These are phyloP conservation scores for Amanita jacksonii DNA, from an alignment of 768 basidiomycete genomes.

Conservation along the genomic window DNA sequence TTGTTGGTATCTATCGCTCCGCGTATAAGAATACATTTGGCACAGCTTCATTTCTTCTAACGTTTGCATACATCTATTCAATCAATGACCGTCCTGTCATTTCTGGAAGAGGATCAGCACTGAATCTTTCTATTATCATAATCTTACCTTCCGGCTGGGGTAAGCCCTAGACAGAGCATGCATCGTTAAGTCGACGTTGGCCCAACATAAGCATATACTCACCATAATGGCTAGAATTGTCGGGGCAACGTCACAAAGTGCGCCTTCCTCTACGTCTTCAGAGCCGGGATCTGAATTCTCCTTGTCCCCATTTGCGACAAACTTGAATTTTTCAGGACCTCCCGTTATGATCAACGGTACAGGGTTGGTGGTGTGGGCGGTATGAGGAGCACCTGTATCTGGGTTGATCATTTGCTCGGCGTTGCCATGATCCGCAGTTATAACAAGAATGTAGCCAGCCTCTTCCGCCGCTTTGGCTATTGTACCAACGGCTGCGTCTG, in stretches of 20 bases:
- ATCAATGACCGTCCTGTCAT: conserved; percentile 56
- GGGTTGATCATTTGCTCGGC: conserved; percentile 90
- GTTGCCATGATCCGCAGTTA: conserved; percentile 94
- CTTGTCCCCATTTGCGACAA: conserved; percentile 38
- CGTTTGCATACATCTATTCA: conserved; percentile 8
- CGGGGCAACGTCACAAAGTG: conserved; percentile 86
- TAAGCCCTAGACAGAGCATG: conserved; percentile 34
- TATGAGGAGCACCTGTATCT: conserved; percentile 80
- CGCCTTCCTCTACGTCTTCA: conserved; percentile 48
- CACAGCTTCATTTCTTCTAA: neutral
- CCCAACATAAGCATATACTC: conserved; percentile 7
- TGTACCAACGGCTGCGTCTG: conserved; percentile 82
- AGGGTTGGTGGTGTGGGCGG: conserved; percentile 83
- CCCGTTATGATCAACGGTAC: conserved; percentile 89
- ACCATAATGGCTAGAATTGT: conserved; percentile 75
- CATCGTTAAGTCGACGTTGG: neutral
- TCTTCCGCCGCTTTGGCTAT: conserved; percentile 79
- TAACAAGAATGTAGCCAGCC: conserved; percentile 76
- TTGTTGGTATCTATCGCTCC: no score
- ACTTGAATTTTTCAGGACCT: conserved; percentile 43
- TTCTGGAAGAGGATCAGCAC: conserved; percentile 21
- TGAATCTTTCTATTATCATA: neutral
- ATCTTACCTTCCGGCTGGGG: conserved; percentile 54
- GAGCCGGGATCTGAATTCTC: conserved; percentile 22
- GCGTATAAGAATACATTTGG: no score